These are phyloP conservation scores for Wallacemonas rigidus DNA, from an alignment of 208 protist genomes.

Conservation along the genomic window DNA sequence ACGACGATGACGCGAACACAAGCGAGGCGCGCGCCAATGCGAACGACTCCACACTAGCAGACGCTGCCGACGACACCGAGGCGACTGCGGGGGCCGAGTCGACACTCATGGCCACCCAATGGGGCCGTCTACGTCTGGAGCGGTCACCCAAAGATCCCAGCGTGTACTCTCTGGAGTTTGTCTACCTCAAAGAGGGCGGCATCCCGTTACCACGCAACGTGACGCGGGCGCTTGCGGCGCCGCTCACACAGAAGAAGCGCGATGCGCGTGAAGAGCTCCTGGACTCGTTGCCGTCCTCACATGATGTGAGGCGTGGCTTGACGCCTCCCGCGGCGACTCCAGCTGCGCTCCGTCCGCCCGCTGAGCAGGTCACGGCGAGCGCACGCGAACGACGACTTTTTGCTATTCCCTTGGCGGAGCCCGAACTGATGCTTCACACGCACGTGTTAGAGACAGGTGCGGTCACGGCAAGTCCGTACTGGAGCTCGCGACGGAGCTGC, in stretches of 20 bases:
- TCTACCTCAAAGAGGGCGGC: constrained; percentile 52
- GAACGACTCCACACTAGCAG: neutral
- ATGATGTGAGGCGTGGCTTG: constrained; percentile 32
- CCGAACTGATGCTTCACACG: constrained; percentile 52
- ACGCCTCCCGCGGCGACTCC: constrained; percentile 14
- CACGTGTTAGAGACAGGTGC: constrained; percentile 70
- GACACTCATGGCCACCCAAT: constrained; percentile 20
- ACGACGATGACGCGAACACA: neutral
- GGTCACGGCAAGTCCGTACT: constrained; percentile 13
- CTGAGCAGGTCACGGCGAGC: constrained; percentile 13
- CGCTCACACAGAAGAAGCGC: constrained; percentile 23
- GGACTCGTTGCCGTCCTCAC: constrained; percentile 44
- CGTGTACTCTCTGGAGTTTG: constrained; percentile 65
- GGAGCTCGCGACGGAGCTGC: neutral
- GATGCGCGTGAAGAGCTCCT: constrained; percentile 43
- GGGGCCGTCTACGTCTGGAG: constrained; percentile 24
- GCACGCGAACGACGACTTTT: constrained; percentile 62
- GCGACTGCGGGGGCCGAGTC: neutral
- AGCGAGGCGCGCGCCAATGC: neutral
- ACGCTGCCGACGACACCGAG: neutral
- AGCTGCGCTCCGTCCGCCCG: constrained; percentile 4
- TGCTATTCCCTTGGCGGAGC: constrained; percentile 70
- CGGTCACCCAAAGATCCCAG: constrained; percentile 17
- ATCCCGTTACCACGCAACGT: constrained; percentile 41
- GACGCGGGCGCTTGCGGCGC: constrained; percentile 27